Conservation (phyloP, 345 rosid genomes). For the Moricandia arvensis region DNA sequence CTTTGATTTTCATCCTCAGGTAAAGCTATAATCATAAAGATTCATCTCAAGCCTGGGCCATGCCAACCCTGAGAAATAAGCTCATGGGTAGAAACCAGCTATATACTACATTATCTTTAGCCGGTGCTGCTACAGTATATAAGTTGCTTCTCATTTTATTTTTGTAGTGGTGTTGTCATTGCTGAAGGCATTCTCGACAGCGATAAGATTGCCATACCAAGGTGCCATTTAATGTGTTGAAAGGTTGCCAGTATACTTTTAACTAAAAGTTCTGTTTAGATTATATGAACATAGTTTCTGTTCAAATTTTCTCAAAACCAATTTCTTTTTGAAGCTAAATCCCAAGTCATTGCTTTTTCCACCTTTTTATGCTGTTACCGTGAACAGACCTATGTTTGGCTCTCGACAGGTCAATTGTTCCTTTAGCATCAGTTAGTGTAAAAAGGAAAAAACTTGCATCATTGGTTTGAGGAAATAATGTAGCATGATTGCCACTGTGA, state of each 20-base stretch:
- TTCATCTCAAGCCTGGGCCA: not conserved
- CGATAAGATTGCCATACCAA: slow-evolving; percentile 48
- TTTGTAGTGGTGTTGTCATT: slow-evolving; percentile 92
- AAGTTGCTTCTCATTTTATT: slow-evolving; percentile 21
- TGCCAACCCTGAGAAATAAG: slow-evolving; percentile 7
- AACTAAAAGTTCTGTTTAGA: not conserved
- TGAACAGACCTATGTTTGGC: not conserved
- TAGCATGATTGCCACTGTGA: not conserved
- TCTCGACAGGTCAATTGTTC: slow-evolving; percentile 1
- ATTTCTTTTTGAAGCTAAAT: not conserved
- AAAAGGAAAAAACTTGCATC: not conserved
- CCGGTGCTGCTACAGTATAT: slow-evolving; percentile 1
- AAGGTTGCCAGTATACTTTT: not conserved
- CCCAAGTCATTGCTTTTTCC: not conserved
- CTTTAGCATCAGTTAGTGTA: not conserved
- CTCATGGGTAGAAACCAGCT: slow-evolving; percentile 2
- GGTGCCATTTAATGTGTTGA: slow-evolving; percentile 40
- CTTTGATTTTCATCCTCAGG: slow-evolving; percentile 92
- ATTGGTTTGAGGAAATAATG: slow-evolving; percentile 2
- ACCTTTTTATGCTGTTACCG: not conserved
- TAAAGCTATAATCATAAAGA: slow-evolving; percentile 35
- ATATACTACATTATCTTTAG: not conserved
- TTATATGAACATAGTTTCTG: not conserved
- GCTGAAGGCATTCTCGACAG: slow-evolving; percentile 80
- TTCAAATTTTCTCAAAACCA: not conserved